Base-by-base conservation (phyloP, 1,284 basidiomycete genomes). In the Apiotrichum sp. region DNA sequence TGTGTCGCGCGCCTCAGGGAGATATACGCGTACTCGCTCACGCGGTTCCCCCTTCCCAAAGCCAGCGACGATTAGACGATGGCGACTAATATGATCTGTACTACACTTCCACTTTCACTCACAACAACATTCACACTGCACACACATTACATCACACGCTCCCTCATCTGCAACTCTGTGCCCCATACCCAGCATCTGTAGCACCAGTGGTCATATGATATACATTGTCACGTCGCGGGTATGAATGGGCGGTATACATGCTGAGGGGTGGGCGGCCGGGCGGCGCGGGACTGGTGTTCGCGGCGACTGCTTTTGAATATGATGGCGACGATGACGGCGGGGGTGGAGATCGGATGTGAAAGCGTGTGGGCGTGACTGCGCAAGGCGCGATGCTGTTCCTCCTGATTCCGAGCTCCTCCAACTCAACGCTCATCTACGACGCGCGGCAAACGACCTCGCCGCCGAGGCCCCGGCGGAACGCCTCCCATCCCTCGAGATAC, bases 401-500 rank as follows among this genome's bases (percentile, higher is more conserved):
- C 29, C 29, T 29, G 29, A 29, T 29, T 29, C 29, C 29, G 29
- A 29, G 29, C 29, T 29, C 29, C 29, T 29, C 3, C 29, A 3
- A 29, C 29, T 29, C 13, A 4, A 2, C 33, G 35, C 35, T 42
- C 54, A 43, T 9, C 57, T 59, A 62, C 29, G 55, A 53, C 7
- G 67, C 73, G 45, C 74, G 62, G 58, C 73, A 73, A 40, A 77
- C 57, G 42, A 77, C 62, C 65, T 77, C 75, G 34, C 75, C 75
- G 14, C 75, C 75, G 39, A 73, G 60, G 22, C 75, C 75, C 13
- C 67, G 67, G 53, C 73, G 62, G 71, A 69, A 77, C 35, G 75
- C 75, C 58, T 77, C 73, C 74, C 74, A 77, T 7, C 75, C 75
- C 55, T 77, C 75, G 67, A 73, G 65, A 57, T 68, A 73, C 32